Evolutionary conservation across 2,329 filamentous ascomycete genomes (phyloP).

Genomic region (Helminthosporium solani): DNA sequence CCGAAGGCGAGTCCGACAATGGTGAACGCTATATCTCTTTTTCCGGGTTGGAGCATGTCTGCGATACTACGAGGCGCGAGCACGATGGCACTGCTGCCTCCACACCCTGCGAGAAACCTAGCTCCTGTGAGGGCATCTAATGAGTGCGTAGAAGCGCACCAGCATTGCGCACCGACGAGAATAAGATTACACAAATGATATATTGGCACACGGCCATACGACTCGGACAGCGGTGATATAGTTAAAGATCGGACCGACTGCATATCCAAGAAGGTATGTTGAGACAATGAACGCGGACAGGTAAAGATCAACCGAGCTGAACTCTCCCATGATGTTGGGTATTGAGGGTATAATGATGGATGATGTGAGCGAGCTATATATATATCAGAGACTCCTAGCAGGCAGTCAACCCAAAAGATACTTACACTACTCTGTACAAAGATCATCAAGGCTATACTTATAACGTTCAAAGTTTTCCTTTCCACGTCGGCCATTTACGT

Average conservation of each 20-base stretch:
- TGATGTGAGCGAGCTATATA: background rate
- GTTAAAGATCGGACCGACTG: slow-evolving; percentile 62
- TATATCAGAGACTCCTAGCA: background rate
- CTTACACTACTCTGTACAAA: slow-evolving; percentile 1
- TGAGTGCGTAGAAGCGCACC: slow-evolving; percentile 46
- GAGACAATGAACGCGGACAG: slow-evolving; percentile 1
- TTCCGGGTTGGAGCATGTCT: slow-evolving; percentile 18
- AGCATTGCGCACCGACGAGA: slow-evolving; percentile 43
- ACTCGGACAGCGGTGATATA: slow-evolving; percentile 61
- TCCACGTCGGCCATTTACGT: background rate
- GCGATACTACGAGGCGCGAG: slow-evolving; percentile 48
- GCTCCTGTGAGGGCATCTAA: slow-evolving; percentile 48
- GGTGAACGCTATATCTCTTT: slow-evolving; percentile 33
- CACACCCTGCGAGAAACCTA: slow-evolving; percentile 46
- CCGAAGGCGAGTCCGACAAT: background rate
- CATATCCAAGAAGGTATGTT: slow-evolving; percentile 55
- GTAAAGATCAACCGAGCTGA: slow-evolving; percentile 1
- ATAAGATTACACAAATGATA: slow-evolving; percentile 39
- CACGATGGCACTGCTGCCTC: slow-evolving; percentile 44
- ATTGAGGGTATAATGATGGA: slow-evolving; percentile 1
- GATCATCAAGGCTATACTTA: background rate
- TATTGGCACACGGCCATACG: slow-evolving; percentile 52
- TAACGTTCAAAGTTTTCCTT: background rate
- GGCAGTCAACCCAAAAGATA: background rate
- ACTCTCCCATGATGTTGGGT: background rate